Evolutionary conservation across 257 asterid species (phyloP), one percentile per base, ranked within the genome.

Genomic region (Penstemon barbatus): DNA sequence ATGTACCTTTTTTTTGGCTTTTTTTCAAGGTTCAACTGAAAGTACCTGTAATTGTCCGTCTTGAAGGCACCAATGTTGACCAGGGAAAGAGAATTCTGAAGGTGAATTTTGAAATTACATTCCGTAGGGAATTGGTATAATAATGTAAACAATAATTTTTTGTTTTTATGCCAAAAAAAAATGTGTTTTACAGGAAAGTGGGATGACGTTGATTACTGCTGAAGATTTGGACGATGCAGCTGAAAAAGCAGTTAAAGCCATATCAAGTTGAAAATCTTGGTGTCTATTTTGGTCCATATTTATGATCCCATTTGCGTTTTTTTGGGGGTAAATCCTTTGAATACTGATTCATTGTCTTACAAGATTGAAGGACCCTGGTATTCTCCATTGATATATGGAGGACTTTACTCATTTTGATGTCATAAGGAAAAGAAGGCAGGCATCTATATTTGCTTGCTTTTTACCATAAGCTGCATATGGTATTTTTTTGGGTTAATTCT

Each of bases 51-150:
- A 78, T 93, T 43, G 98, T 93, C 70, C 96, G 98, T 63, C 96
- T 93, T 50, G 98, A 93, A 81, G 98, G 98, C 60, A 93, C 98
- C 75, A 93, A 93, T 38, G 98, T 93, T 18, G 98, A 93, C 79
- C 94, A 85, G 75, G 97, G 97, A 61, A 90, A 88, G 86, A 88
- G 96, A 83, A 92, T 92, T 74, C 85, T 92, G 69, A 92, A 86
- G 98, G 98, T 92, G 78, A 69, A 68, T 68, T 3, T 64, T 8
- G 7, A 19, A 37, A 58, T 58, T 33, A 42, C 57, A 51, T 73
- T 11, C 18, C 61, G 4, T 19, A 60, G 13, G 3, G 2, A 25
- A 38, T 39, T 40, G 25, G 65, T n/a, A n/a, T 12, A 5, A 36
- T 5, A 59, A 4, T 60, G 7, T 58, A 11, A 59, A 5, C 33